phyloP scores from a whole-genome alignment of 2,329 filamentous ascomycete genomes.

The Onygenales sp. region DNA sequence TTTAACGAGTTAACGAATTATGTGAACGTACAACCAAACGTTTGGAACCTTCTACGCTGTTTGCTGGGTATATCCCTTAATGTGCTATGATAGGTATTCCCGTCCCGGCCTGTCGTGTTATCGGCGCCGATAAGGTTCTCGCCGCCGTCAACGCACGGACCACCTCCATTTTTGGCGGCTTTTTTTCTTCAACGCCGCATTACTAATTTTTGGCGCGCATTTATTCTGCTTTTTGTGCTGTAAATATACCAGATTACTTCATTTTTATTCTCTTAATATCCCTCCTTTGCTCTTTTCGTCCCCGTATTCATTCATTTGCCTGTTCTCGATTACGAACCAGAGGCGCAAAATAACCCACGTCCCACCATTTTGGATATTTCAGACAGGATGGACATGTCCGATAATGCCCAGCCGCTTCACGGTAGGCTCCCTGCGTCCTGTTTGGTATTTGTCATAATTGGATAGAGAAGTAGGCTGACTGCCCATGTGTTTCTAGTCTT shows the following conservation, averaged over 20 bases:
- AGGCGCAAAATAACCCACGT: background rate
- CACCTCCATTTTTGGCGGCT: background rate
- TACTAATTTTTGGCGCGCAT: background rate
- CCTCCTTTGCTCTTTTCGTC: background rate
- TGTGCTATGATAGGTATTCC: background rate
- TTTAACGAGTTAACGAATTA: background rate
- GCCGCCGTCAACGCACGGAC: conserved; percentile 4
- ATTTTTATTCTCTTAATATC: background rate
- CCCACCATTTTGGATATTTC: background rate
- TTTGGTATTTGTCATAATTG: conserved; percentile 18
- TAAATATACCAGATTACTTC: background rate
- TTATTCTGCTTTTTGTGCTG: conserved; percentile 14
- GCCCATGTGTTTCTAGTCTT: conserved; percentile 38
- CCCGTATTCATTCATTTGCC: background rate
- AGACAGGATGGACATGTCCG: conserved; percentile 21
- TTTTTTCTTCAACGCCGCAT: conserved; percentile 12
- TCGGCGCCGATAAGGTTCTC: conserved; percentile 1
- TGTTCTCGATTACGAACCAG: background rate
- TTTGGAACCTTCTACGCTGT: background rate
- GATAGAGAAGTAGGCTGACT: conserved; percentile 22
- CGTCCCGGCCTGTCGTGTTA: background rate
- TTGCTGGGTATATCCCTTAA: background rate
- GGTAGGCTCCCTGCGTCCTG: conserved; percentile 18
- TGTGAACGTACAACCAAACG: background rate
- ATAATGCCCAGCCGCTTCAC: conserved; percentile 27